A percentile compares a stretch with the other conserved stretches of the same genome.
Conservation (phyloP, 2,329 filamentous ascomycete genomes). For the Hortaea sp. region DNA sequence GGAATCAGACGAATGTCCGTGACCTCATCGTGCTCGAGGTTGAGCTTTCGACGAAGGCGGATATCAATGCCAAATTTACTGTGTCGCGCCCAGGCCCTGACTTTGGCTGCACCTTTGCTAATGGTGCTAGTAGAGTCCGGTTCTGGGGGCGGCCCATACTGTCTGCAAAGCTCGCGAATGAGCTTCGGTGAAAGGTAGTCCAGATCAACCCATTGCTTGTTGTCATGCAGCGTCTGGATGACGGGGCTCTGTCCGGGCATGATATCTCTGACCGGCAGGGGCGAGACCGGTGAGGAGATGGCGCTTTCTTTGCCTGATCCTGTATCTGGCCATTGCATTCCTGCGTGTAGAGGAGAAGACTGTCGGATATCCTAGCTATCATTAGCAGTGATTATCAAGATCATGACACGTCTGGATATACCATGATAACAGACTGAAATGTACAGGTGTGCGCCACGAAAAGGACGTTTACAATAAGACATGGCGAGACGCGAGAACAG, state of each 20-base stretch:
- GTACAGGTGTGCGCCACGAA: no score
- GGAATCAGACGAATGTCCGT: constrained; percentile 7
- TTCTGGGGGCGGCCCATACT: constrained; percentile 4
- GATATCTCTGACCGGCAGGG: not conserved
- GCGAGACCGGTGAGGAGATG: no score
- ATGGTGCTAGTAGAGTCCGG: constrained; percentile 2
- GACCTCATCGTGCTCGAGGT: constrained; percentile 5
- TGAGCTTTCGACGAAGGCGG: constrained; percentile 7
- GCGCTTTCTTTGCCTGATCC: no score
- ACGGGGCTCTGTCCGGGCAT: not conserved
- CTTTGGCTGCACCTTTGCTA: constrained; percentile 8
- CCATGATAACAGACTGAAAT: no score
- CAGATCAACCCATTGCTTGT: constrained; percentile 9
- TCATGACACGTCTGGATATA: no score
- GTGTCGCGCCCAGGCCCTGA: constrained; percentile 10
- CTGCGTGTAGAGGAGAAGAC: not conserved
- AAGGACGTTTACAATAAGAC: no score
- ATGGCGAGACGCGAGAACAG: no score
- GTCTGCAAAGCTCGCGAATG: constrained; percentile 6
- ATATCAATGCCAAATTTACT: constrained; percentile 10
- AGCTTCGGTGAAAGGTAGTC: constrained; percentile 7
- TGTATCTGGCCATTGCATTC: no score
- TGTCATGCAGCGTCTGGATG: constrained; percentile 3
- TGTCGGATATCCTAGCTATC: not conserved
- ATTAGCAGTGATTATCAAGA: no score